These are phyloP conservation scores for Saturnispora dispora DNA, from an alignment of 805 yeast genomes.

Conservation along the genomic window DNA sequence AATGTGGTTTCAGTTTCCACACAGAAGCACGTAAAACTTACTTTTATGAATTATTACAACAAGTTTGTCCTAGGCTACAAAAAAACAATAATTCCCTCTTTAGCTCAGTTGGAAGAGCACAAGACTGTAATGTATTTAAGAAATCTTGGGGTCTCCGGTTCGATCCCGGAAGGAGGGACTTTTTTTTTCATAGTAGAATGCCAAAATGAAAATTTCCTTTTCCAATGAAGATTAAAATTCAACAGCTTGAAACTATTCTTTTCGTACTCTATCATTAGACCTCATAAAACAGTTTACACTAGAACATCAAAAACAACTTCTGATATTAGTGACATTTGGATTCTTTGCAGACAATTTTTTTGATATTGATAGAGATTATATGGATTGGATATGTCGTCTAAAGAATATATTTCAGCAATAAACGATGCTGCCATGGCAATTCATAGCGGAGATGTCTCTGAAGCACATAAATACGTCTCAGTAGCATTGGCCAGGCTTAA, in stretches of 20 bases:
- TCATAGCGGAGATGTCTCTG: neutral
- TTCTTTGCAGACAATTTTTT: neutral
- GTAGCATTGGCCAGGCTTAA: neutral
- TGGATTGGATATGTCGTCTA: neutral
- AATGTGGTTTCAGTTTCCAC: too few species aligned
- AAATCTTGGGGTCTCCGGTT: conserved; percentile 20
- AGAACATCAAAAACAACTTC: too few species aligned
- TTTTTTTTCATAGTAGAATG: neutral
- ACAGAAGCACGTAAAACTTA: too few species aligned
- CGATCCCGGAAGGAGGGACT: conserved; percentile 20
- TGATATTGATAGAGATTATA: neutral
- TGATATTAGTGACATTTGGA: neutral
- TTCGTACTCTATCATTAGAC: neutral
- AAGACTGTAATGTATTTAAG: conserved; percentile 15
- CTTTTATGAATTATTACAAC: too few species aligned
- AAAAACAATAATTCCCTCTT: conserved; percentile 11
- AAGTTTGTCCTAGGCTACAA: neutral
- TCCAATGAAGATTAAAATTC: neutral
- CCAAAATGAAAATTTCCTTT: neutral
- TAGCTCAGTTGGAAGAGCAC: conserved; percentile 21
- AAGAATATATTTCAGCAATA: neutral
- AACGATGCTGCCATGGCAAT: neutral
- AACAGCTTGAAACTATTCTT: neutral
- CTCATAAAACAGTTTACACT: neutral
- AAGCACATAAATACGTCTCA: neutral